These are phyloP conservation scores for Kalmusia sp. DNA, from an alignment of 2,329 filamentous ascomycete species.

Conservation along the genomic window DNA sequence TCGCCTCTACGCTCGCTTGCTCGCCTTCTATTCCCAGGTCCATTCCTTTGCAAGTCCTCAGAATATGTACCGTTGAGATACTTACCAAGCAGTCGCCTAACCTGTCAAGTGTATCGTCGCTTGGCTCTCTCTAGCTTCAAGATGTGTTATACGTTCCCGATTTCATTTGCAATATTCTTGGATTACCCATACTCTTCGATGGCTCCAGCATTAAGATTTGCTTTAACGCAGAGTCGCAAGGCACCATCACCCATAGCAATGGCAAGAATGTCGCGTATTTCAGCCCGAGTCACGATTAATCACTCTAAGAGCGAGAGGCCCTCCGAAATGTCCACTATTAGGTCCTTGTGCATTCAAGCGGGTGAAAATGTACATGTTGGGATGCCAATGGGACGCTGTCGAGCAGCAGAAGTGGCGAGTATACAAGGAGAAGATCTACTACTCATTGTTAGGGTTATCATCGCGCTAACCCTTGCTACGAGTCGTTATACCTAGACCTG, in stretches of 20 bases:
- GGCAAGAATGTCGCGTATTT: constrained; percentile 18
- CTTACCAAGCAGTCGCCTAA: constrained; percentile 13
- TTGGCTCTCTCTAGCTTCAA: constrained; percentile 15
- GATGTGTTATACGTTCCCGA: constrained; percentile 23
- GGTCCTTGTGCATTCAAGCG: neutral
- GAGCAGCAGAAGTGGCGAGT: constrained; percentile 5
- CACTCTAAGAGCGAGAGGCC: too few species aligned
- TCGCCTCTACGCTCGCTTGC: constrained; percentile 14
- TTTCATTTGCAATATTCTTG: constrained; percentile 22
- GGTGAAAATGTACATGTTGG: constrained; percentile 1
- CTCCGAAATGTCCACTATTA: too few species aligned
- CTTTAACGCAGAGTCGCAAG: neutral
- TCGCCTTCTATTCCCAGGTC: too few species aligned
- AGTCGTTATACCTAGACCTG: too few species aligned
- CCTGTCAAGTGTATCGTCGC: constrained; percentile 5
- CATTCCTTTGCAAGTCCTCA: constrained; percentile 9
- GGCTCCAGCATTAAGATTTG: constrained; percentile 5
- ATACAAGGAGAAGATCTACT: neutral
- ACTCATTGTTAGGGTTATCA: too few species aligned
- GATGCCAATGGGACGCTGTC: constrained; percentile 1
- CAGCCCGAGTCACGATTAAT: constrained; percentile 2
- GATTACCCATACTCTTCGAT: neutral
- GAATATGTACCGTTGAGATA: constrained; percentile 23
- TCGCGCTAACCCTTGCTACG: too few species aligned
- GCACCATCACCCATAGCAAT: neutral